These are phyloP conservation scores for Pichia nanzhaoensis DNA, from an alignment of 805 yeast species.

Conservation along the genomic window DNA sequence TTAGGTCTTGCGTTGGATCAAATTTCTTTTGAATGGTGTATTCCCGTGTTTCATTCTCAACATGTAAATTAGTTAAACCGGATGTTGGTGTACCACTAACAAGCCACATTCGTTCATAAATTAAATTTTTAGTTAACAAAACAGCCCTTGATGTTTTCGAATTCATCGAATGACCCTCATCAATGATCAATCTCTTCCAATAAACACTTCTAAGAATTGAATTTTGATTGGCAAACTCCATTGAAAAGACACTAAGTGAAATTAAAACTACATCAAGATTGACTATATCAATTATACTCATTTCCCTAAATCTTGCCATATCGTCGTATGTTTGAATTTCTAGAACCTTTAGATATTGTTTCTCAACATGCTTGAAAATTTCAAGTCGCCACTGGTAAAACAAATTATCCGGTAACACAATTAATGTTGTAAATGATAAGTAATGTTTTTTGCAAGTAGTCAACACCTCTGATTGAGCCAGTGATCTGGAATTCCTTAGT, in stretches of 20 bases:
- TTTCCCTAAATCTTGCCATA: slow-evolving; percentile 31
- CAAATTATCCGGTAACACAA: slow-evolving; percentile 61
- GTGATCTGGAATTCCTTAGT: slow-evolving; percentile 14
- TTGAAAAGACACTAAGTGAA: slow-evolving; percentile 40
- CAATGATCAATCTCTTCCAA: slow-evolving; percentile 70
- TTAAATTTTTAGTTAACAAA: slow-evolving; percentile 39
- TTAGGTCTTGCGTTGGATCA: slow-evolving; percentile 46
- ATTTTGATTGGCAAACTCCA: slow-evolving; percentile 30
- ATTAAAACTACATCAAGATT: slow-evolving; percentile 47
- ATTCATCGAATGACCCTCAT: slow-evolving; percentile 65
- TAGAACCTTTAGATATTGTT: slow-evolving; percentile 32
- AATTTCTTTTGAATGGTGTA: slow-evolving; percentile 45
- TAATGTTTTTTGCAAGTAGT: slow-evolving; percentile 26
- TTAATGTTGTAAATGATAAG: slow-evolving; percentile 47
- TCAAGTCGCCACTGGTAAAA: slow-evolving; percentile 62
- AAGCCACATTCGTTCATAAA: slow-evolving; percentile 62
- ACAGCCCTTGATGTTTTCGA: slow-evolving; percentile 46
- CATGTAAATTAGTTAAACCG: slow-evolving; percentile 53
- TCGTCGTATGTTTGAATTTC: slow-evolving; percentile 27
- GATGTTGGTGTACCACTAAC: slow-evolving; percentile 75
- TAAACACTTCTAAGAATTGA: slow-evolving; percentile 38
- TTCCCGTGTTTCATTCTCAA: slow-evolving; percentile 31
- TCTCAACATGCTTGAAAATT: slow-evolving; percentile 45
- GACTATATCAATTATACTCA: slow-evolving; percentile 24
- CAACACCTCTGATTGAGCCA: too few relatives aligned